Percentiles rank a stretch among this genome's conserved stretches.
Conservation (phyloP, 2,329 filamentous ascomycete species). For the Fusarium nanum region DNA sequence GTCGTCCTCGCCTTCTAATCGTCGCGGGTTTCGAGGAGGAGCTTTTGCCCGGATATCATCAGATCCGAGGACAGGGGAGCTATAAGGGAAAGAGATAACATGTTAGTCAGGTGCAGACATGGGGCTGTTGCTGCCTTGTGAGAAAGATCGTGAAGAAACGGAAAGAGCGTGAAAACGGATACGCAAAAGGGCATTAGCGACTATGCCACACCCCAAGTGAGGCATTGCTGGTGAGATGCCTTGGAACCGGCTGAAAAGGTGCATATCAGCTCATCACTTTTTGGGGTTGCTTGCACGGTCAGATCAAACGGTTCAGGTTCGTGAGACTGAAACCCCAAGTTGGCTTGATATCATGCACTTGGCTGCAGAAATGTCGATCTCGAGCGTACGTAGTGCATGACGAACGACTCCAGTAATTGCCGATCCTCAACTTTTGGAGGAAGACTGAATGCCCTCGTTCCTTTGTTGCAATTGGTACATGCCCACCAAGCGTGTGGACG, state of each 20-base stretch:
- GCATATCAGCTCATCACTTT: constrained; percentile 16
- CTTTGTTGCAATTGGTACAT: constrained; percentile 16
- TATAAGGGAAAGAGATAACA: constrained; percentile 23
- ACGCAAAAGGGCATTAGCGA: background rate
- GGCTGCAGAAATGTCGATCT: constrained; percentile 7
- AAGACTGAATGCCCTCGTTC: constrained; percentile 17
- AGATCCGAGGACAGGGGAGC: constrained; percentile 43
- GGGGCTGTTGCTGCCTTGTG: background rate
- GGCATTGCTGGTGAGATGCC: constrained; percentile 12
- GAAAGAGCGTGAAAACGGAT: background rate
- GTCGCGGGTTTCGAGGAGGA: constrained; percentile 52
- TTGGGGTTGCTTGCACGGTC: background rate
- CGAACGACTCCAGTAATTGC: constrained; percentile 18
- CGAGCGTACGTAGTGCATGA: constrained; percentile 24
- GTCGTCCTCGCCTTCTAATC: constrained; percentile 46
- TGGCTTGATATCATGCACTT: constrained; percentile 10
- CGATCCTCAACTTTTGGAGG: background rate
- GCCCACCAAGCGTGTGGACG: constrained; percentile 8
- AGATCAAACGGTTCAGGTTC: constrained; percentile 4
- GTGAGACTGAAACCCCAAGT: constrained; percentile 7
- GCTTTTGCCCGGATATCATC: constrained; percentile 35
- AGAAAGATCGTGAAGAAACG: background rate
- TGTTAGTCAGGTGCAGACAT: constrained; percentile 35
- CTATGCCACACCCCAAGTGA: constrained; percentile 2
- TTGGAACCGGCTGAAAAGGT: constrained; percentile 1